Percentiles rank a stretch among this genome's conserved stretches.
Evolutionary conservation across 139 green algal species (phyloP).

Genomic region (Closterium sp.): DNA sequence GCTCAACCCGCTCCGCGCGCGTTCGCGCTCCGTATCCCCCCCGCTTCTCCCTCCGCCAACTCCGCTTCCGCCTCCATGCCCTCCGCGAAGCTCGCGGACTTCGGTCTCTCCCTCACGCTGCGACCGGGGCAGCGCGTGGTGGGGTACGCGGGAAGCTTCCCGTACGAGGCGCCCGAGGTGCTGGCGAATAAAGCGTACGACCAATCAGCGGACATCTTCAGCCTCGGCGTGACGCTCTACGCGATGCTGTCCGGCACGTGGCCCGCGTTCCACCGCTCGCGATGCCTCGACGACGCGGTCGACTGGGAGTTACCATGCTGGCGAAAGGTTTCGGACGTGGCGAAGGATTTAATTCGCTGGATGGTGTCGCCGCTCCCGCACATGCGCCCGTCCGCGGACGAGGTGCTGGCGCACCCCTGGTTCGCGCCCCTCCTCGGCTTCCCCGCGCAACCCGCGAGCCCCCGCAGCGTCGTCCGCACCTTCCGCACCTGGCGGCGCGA

Average conservation of each 20-base stretch:
- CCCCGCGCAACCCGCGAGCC: not conserved
- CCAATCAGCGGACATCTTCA: not conserved
- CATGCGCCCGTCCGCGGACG: not conserved
- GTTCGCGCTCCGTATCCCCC: not conserved
- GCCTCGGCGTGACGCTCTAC: not conserved
- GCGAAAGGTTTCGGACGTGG: not conserved
- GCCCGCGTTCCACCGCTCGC: not conserved
- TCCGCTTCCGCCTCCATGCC: not conserved
- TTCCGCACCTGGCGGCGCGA: not conserved
- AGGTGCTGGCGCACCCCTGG: not conserved
- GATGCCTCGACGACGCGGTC: not conserved
- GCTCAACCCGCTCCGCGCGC: not conserved
- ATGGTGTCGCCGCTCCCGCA: not conserved
- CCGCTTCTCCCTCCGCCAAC: not conserved
- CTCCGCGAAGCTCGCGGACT: not conserved
- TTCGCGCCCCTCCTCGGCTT: not conserved
- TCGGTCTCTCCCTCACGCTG: not conserved
- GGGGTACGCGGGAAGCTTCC: not conserved
- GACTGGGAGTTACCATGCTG: not conserved
- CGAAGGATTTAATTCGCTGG: not conserved
- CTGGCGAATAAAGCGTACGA: not conserved
- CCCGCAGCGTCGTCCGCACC: not conserved
- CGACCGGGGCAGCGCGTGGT: not conserved
- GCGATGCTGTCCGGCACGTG: not conserved
- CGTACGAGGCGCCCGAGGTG: not conserved